Percentiles rank a stretch among this genome's conserved stretches.
Conservation (phyloP, 345 rosid genomes). For the Corchorus capsularis region DNA sequence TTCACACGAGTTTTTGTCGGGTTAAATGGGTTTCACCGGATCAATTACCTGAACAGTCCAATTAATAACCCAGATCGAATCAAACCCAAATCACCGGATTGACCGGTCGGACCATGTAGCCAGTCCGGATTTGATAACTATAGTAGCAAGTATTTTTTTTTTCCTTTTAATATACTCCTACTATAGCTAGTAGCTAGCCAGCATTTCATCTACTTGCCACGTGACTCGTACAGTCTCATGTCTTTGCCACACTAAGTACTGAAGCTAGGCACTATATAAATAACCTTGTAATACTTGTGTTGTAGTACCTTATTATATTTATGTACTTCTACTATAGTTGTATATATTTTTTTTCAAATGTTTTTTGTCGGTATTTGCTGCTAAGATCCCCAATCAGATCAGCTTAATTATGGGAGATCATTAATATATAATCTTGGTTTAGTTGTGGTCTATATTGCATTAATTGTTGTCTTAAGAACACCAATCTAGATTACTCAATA, state of each 20-base stretch:
- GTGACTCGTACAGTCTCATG: conserved; percentile 1
- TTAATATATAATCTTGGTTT: not conserved
- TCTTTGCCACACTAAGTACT: not conserved
- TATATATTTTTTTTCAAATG: not conserved
- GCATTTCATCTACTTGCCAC: conserved; percentile 2
- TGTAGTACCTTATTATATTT: no score
- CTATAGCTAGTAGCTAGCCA: not conserved
- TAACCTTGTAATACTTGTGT: no score
- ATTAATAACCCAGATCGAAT: no score
- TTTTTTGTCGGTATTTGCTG: not conserved
- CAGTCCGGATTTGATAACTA: no score
- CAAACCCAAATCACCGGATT: no score
- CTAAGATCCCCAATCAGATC: not conserved
- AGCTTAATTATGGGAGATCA: not conserved
- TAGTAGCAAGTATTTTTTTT: not conserved
- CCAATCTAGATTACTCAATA: not conserved
- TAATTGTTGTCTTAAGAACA: not conserved
- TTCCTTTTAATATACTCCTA: no score
- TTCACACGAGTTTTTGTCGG: no score
- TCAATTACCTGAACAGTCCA: no score
- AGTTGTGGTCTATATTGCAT: conserved; percentile 1
- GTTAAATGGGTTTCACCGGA: no score
- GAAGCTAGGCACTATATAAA: not conserved
- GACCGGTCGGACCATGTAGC: no score
- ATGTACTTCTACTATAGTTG: not conserved